phyloP scores from a whole-genome alignment of 441 rosid genomes.

The Gossypium davidsonii region DNA sequence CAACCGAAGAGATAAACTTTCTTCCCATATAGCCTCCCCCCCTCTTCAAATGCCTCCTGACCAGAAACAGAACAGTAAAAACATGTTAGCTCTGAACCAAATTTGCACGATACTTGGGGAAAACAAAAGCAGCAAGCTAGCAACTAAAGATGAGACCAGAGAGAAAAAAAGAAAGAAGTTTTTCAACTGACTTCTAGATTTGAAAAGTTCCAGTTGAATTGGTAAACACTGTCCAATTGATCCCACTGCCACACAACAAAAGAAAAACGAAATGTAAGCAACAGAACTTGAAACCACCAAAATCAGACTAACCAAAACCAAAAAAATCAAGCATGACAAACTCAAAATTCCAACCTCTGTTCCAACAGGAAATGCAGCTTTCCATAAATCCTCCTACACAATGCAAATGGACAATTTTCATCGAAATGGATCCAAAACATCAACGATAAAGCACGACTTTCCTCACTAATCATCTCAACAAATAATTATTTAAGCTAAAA shows the following conservation, averaged over 20 bases:
- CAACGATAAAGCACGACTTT: neutral
- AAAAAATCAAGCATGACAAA: conserved; percentile 7
- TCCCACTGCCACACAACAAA: conserved; percentile 63
- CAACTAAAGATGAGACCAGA: neutral
- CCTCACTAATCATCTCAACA: neutral
- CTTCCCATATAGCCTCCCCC: conserved; percentile 66
- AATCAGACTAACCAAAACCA: neutral
- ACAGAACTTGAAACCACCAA: neutral
- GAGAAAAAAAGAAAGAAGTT: neutral
- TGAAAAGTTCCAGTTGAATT: conserved; percentile 74
- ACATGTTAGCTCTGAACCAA: neutral
- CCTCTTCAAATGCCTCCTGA: conserved; percentile 92
- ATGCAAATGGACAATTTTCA: conserved; percentile 12
- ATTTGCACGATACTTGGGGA: neutral
- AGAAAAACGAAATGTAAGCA: conserved; percentile 16
- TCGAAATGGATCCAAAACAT: neutral
- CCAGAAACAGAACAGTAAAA: conserved; percentile 12
- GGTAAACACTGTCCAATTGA: conserved; percentile 64
- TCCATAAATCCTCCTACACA: conserved; percentile 90
- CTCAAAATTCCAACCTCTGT: conserved; percentile 61
- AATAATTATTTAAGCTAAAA: neutral
- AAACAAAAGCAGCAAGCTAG: neutral
- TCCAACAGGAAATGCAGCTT: conserved; percentile 82
- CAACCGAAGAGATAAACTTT: conserved; percentile 81
- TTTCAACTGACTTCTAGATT: conserved; percentile 72